Evolutionary conservation across 805 yeast genomes (phyloP).

Genomic region (baker's yeast (Saccharomyces cerevisiae)): DNA sequence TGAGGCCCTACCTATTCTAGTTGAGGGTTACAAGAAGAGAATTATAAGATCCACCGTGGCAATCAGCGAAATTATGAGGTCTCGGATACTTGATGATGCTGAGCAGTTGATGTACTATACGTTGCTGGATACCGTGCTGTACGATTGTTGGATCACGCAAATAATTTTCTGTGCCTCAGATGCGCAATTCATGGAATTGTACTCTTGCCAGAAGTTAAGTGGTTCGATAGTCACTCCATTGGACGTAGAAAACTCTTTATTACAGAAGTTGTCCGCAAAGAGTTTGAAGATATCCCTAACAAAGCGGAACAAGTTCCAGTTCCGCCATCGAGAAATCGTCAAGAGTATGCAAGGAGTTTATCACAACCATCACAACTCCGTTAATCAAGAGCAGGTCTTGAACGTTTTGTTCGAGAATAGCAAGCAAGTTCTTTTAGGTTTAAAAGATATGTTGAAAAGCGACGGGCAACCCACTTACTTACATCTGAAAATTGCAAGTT

Average conservation of each 20-base stretch:
- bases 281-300: conserved; percentile 16
- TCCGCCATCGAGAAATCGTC: conserved; percentile 32
- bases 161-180: conserved; percentile 20
- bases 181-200: conserved; percentile 18
- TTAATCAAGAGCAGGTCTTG: background rate
- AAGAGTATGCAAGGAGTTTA: conserved; percentile 3
- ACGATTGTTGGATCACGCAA: conserved; percentile 42
- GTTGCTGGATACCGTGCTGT: conserved; percentile 40
- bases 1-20: conserved; percentile 45
- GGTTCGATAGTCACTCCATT: background rate
- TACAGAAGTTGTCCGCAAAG: conserved; percentile 7
- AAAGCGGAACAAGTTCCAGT: conserved; percentile 30
- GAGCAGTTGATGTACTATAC: conserved; percentile 32
- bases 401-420: conserved; percentile 12
- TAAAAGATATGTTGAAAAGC: background rate
- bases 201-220: conserved; percentile 7
- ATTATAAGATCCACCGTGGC: conserved; percentile 32
- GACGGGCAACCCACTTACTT: conserved; percentile 18
- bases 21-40: conserved; percentile 39
- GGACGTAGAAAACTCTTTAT: background rate
- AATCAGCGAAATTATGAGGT: conserved; percentile 31
- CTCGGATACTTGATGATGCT: conserved; percentile 26
- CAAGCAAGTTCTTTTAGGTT: conserved; percentile 17
- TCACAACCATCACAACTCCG: background rate
- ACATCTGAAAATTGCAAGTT: conserved; percentile 30